A percentile compares a stretch with the other conserved stretches of the same genome.
Conservation (phyloP, 768 basidiomycete species). For the Tylopilus sp. region DNA sequence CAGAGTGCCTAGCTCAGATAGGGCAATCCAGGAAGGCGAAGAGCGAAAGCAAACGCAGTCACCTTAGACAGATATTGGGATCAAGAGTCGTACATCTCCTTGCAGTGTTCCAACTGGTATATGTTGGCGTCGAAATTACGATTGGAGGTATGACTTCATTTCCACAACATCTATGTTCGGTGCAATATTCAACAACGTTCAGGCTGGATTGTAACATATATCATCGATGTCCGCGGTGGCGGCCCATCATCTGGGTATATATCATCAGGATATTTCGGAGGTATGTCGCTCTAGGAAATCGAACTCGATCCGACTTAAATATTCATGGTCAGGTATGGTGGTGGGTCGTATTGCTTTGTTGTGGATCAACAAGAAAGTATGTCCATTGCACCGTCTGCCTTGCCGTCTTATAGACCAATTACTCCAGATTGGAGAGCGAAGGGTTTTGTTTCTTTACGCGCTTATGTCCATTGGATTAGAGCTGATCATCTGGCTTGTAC, state of each 20-base stretch:
- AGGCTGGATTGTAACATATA: constrained; percentile 73
- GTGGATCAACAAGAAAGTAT: constrained; percentile 53
- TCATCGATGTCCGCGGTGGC: constrained; percentile 43
- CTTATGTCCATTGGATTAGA: constrained; percentile 53
- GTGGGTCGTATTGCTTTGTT: constrained; percentile 51
- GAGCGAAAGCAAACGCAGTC: constrained; percentile 33
- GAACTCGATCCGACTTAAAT: not conserved
- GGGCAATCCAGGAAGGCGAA: constrained; percentile 45
- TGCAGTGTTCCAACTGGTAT: constrained; percentile 61
- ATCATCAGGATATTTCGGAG: constrained; percentile 56
- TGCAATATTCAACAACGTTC: not conserved
- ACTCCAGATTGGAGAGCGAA: constrained; percentile 50
- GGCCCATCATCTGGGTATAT: constrained; percentile 48
- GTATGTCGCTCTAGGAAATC: constrained; percentile 30
- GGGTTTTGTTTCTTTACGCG: constrained; percentile 50
- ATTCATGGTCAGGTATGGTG: constrained; percentile 43
- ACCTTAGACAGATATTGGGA: constrained; percentile 49
- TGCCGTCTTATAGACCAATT: not conserved
- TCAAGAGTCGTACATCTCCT: constrained; percentile 56
- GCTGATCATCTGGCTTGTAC: constrained; percentile 55
- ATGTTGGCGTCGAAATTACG: constrained; percentile 66
- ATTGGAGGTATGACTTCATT: constrained; percentile 34
- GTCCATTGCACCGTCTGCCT: not conserved
- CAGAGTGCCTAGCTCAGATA: constrained; percentile 53
- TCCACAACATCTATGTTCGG: not conserved